Evolutionary conservation across 1,284 basidiomycete genomes (phyloP), one percentile per base, ranked within the genome.

Genomic region (Rhodotorula sp.): DNA sequence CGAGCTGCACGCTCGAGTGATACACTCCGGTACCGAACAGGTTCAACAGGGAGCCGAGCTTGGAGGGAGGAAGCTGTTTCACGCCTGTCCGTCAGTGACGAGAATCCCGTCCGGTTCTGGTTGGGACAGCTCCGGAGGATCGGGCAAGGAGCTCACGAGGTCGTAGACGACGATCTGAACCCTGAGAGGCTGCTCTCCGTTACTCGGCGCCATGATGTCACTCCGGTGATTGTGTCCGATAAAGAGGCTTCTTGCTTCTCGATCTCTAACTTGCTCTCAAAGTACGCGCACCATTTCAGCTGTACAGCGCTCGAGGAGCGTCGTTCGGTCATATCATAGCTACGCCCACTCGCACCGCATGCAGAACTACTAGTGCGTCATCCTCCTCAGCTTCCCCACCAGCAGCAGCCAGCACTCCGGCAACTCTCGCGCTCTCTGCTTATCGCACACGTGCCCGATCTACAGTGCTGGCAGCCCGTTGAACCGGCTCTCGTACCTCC

Each of bases 401-500:
- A 37, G 10, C 33, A 37, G 37, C 37, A 1, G 37, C 55, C n/a
- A n/a, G n/a, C 44, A 20, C 58, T 45, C 58, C 26, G 6, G 20
- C 24, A 44, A 49, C 46, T 26, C 56, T 49, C 24, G 48, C 5
- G 6, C 20, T 12, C 42, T 12, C 57, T n/a, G 42, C 57, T 24
- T 29, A n/a, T 20, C 26, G 14, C 18, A 14, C 18, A 26, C 18
- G 20, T 30, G 26, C 17, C n/a, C 46, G 10, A 4, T n/a, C 8
- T 29, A 20, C 61, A 73, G 72, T 30, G 64, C 71, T 0, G 74
- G 69, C 4, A 75, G 73, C 60, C 74, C 71, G 18, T 53, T 75
- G 46, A 75, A 75, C 65, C 74, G 74, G 6, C 63, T 75, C 4
- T 69, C 67, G 24, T 75, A 75, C 72, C 68, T 75, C 17, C 64